Percentiles rank a stretch among this genome's conserved stretches.
Conservation (phyloP, 306 rosid genomes). For the Ormosia emarginata region DNA sequence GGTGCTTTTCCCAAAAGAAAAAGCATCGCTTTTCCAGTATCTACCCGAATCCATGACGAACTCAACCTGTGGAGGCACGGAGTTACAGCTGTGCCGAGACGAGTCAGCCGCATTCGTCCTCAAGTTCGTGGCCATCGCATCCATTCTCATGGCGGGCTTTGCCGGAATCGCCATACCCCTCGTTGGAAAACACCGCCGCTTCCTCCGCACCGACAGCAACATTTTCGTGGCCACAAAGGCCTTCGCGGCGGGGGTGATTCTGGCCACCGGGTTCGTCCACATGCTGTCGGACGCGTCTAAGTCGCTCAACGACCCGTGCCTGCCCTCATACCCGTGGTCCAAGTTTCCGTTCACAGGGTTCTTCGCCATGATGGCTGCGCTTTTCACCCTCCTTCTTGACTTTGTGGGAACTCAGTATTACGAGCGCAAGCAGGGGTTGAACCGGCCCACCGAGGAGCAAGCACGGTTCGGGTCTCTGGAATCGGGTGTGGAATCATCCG, state of each 20-base stretch:
- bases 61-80: constrained; percentile 46
- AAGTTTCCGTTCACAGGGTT: constrained; percentile 85
- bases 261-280: constrained; percentile 93
- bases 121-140: constrained; percentile 67
- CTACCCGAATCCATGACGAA: constrained; percentile 50
- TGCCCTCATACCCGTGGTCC: constrained; percentile 75
- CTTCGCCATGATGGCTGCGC: constrained; percentile 86
- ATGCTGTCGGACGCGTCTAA: constrained; percentile 65
- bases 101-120: constrained; percentile 64
- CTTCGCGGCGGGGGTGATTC: constrained; percentile 93
- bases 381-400: constrained; percentile 77
- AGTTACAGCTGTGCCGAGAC: constrained; percentile 53
- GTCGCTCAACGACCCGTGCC: constrained; percentile 55
- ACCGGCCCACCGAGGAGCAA: constrained; percentile 31
- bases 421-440: constrained; percentile 68
- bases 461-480: constrained; percentile 45
- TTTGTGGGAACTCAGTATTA: constrained; percentile 87
- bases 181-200: constrained; percentile 50
- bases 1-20: constrained; percentile 10
- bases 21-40: constrained; percentile 37
- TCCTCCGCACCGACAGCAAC: constrained; percentile 72
- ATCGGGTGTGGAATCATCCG: constrained; percentile 33
- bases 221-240: constrained; percentile 76
- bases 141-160: constrained; percentile 68
- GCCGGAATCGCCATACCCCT: constrained; percentile 74